A percentile compares a stretch with the other conserved stretches of the same genome.
Conservation (phyloP, 192 early-diverging fungal species). For the Lobosporangium transversale region DNA sequence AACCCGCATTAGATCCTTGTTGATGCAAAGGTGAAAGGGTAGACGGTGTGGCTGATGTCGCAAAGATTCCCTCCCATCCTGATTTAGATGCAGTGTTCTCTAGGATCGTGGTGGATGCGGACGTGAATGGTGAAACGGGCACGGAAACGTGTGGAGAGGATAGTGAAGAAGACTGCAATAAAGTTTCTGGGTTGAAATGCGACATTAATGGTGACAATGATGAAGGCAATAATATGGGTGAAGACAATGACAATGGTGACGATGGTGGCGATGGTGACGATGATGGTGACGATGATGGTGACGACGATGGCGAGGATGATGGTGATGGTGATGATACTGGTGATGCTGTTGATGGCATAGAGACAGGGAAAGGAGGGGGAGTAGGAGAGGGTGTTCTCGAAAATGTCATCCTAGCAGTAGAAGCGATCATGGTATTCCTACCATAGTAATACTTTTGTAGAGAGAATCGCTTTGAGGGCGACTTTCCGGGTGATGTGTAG, state of each 20-base stretch:
- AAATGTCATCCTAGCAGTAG: constrained; percentile 20
- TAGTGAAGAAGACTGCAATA: neutral
- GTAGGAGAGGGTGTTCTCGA: constrained; percentile 45
- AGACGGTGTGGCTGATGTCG: constrained; percentile 2
- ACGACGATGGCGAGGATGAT: constrained; percentile 4
- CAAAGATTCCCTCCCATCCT: constrained; percentile 13
- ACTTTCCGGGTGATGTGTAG: constrained; percentile 14
- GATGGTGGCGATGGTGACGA: constrained; percentile 10
- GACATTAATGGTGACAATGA: neutral
- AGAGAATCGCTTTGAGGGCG: constrained; percentile 43
- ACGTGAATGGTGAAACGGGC: constrained; percentile 4
- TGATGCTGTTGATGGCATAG: neutral
- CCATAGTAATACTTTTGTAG: constrained; percentile 53
- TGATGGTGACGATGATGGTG: neutral
- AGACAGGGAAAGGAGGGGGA: constrained; percentile 1
- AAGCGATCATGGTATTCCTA: constrained; percentile 31
- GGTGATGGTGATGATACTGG: neutral
- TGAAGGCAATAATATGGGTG: too few relatives aligned
- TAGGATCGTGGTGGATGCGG: constrained; percentile 16
- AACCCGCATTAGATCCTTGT: constrained; percentile 38
- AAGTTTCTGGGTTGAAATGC: constrained; percentile 12
- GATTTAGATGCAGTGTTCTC: constrained; percentile 28
- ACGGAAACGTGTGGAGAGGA: constrained; percentile 9
- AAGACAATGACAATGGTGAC: too few relatives aligned
- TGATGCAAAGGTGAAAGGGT: neutral